Evolutionary conservation across 1,284 basidiomycete species (phyloP).

Genomic region (Pseudozyma hubeiensis): DNA sequence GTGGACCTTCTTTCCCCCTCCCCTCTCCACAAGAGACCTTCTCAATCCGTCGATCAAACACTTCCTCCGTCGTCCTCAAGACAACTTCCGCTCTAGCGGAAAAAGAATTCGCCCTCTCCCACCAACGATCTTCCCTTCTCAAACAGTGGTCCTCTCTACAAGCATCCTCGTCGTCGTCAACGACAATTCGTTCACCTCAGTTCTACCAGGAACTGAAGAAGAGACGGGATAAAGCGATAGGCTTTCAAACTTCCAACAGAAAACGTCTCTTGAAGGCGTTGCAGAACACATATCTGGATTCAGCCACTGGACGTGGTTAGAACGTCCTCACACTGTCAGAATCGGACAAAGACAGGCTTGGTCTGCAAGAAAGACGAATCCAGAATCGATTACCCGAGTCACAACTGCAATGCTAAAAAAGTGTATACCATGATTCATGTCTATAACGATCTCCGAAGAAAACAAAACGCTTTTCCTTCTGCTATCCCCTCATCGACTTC

Average conservation of each 20-base stretch:
- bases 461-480: too few species aligned
- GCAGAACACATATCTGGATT: slow-evolving; percentile 24
- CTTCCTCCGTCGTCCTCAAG: not conserved
- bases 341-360: too few species aligned
- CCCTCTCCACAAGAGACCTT: slow-evolving; percentile 20
- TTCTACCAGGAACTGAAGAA: not conserved
- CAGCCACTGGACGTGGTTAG: not conserved
- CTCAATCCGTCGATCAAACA: slow-evolving; percentile 1
- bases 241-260: not conserved
- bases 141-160: not conserved
- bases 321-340: too few species aligned
- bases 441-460: not conserved
- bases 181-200: not conserved
- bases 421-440: not conserved
- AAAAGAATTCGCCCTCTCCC: slow-evolving; percentile 4
- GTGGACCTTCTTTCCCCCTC: slow-evolving; percentile 23
- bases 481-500: not conserved
- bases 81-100: not conserved
- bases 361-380: too few species aligned
- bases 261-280: not conserved
- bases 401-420: too few species aligned
- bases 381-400: too few species aligned
- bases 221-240: not conserved
- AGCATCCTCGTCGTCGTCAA: too few species aligned
- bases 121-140: not conserved